phyloP scores from a whole-genome alignment of 768 basidiomycete genomes.

The Leccinum ochraceum region DNA sequence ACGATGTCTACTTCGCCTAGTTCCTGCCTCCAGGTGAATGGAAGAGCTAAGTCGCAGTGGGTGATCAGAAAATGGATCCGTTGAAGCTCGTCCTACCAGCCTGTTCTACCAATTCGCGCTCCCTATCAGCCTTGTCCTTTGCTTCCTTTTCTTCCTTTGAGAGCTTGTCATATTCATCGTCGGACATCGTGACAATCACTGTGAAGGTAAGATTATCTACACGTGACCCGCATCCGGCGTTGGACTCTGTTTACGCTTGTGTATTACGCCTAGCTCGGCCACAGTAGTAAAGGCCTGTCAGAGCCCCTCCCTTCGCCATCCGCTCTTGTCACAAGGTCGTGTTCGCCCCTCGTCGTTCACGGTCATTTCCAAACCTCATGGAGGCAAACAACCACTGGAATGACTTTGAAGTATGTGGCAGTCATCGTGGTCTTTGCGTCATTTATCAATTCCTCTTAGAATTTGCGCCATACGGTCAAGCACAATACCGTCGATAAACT shows the following conservation, averaged over 20 bases:
- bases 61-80: constrained; percentile 20
- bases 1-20: constrained; percentile 83
- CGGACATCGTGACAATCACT: constrained; percentile 34
- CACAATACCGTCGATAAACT: constrained; percentile 84
- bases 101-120: constrained; percentile 77
- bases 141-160: constrained; percentile 73
- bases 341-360: constrained; percentile 7
- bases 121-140: constrained; percentile 67
- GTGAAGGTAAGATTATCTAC: constrained; percentile 21
- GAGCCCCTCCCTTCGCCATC: constrained; percentile 4
- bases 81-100: constrained; percentile 56
- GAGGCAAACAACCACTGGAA: constrained; percentile 61
- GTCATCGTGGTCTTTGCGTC: constrained; percentile 10
- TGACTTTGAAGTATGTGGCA: constrained; percentile 67
- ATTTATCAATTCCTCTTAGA: constrained; percentile 43
- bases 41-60: constrained; percentile 58
- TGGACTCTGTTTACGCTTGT: constrained; percentile 36
- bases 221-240: constrained; percentile 25
- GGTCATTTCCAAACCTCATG: constrained; percentile 43
- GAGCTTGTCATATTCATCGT: constrained; percentile 73
- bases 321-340: constrained; percentile 13
- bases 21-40: constrained; percentile 91
- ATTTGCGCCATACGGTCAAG: constrained; percentile 67
- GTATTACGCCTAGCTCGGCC: constrained; percentile 24
- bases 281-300: constrained; percentile 4